These are phyloP conservation scores for Aspergillus sparsus DNA, from an alignment of 495 filamentous ascomycete species.

Conservation along the genomic window DNA sequence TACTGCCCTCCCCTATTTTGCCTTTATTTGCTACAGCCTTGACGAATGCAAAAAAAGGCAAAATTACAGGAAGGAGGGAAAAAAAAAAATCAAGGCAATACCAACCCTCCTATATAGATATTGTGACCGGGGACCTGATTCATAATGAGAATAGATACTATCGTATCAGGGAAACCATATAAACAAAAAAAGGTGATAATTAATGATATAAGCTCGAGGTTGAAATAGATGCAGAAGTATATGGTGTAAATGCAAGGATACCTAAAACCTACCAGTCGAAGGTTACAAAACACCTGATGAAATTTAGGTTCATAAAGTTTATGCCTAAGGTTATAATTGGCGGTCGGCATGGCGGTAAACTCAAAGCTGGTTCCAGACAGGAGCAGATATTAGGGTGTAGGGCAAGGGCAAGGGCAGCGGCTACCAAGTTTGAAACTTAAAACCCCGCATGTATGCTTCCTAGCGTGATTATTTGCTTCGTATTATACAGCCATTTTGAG, in stretches of 20 bases:
- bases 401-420: slow-evolving; percentile 27
- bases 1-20: not conserved
- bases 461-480: not conserved
- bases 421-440: not conserved
- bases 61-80: not conserved
- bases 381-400: slow-evolving; percentile 24
- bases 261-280: not conserved
- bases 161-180: not conserved
- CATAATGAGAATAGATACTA: slow-evolving; percentile 41
- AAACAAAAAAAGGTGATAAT: not conserved
- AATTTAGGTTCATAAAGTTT: too few relatives aligned
- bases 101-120: slow-evolving; percentile 84
- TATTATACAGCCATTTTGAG: not conserved
- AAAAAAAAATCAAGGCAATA: slow-evolving; percentile 19
- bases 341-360: not conserved
- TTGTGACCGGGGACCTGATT: slow-evolving; percentile 66
- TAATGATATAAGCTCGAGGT: not conserved
- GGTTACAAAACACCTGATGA: not conserved
- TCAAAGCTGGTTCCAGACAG: not conserved
- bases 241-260: not conserved
- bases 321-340: not conserved
- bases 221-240: too few relatives aligned
- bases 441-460: slow-evolving; percentile 9
- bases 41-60: too few relatives aligned
- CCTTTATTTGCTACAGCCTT: not conserved